Evolutionary conservation across 306 rosid genomes (phyloP), one percentile per base, ranked within the genome.

Genomic region (Vigna hirtella): DNA sequence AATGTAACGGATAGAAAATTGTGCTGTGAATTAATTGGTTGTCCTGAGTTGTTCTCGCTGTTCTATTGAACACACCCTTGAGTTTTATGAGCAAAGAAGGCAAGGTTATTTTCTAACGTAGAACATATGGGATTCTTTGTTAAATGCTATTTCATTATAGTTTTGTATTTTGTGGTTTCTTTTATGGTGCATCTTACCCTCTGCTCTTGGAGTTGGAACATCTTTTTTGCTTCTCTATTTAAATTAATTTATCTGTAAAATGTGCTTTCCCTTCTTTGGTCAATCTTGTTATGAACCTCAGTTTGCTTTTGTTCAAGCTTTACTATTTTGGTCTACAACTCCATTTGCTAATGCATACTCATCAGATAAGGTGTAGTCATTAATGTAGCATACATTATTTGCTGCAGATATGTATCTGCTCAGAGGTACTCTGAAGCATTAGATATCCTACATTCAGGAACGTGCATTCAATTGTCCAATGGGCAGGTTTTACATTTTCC

Each of bases 401-500:
- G 45, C 78, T 83, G 80, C 94, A 93, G 99, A 85, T 96, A 96
- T 77, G 86, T 84, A 16, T 70, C 92, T 76, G 93, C 91, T 63
- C 81, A 93, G 82, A 91, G 93, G 88, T 85, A 70, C 82, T 52
- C 89, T 26, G 99, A 96, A 76, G 98, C 97, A 57, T 82, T 91
- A 87, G 98, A 91, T 85, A 79, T 96, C 76, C 88, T 93, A 74
- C 90, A 93, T 68, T 87, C 97, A 1, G 99, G 99, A 69, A 93
- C 97, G 43, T 90, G 97, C 93, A 70, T 83, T 70, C 99, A 96
- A 52, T 67, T 96, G 85, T 81, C 88, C 68, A 84, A 82, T 51
- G 91, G 80, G 62, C 99, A 96, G 99, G 99, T 96, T 72, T 51
- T 74, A 71, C 70, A 18, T 42, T 52, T 66, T 74, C 30, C 59